These are phyloP conservation scores for Botrytis medusae DNA, from an alignment of 2,329 filamentous ascomycete species.

Conservation along the genomic window DNA sequence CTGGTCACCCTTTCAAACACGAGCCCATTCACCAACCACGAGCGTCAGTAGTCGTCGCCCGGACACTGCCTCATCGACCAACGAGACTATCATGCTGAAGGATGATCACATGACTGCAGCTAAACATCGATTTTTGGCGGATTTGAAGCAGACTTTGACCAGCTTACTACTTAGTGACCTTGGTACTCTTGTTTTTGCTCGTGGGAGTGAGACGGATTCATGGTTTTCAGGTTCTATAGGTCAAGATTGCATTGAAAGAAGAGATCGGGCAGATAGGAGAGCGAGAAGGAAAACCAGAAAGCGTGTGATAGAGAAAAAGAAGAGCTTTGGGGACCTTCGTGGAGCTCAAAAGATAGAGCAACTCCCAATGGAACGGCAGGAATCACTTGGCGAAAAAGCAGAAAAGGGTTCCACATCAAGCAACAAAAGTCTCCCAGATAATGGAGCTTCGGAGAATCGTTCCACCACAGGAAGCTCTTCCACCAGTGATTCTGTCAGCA, in stretches of 20 bases:
- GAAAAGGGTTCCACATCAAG: conserved; percentile 32
- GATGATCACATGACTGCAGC: conserved; percentile 59
- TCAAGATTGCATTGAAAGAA: conserved; percentile 63
- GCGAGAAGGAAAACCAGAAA: conserved; percentile 48
- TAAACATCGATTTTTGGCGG: conserved; percentile 74
- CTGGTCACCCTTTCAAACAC: conserved; percentile 81
- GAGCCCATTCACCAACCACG: conserved; percentile 61
- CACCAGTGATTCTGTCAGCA: conserved; percentile 31
- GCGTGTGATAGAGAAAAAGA: conserved; percentile 61
- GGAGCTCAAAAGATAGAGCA: conserved; percentile 46
- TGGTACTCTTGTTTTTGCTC: conserved; percentile 76
- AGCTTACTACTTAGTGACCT: conserved; percentile 87
- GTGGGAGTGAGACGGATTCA: conserved; percentile 86
- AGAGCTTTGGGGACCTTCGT: conserved; percentile 66
- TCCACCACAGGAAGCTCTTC: conserved; percentile 36
- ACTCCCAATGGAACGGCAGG: conserved; percentile 29
- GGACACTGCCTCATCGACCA: conserved; percentile 65
- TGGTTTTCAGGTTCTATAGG: conserved; percentile 73
- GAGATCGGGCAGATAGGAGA: conserved; percentile 46
- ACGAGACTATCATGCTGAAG: conserved; percentile 62
- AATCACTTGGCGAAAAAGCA: conserved; percentile 29
- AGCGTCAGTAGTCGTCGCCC: conserved; percentile 63
- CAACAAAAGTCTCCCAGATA: conserved; percentile 30
- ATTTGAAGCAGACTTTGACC: conserved; percentile 75
- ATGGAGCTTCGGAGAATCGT: conserved; percentile 28